Base-by-base conservation (phyloP, 2,329 filamentous ascomycete species). In the Exophiala xenobiotica region DNA sequence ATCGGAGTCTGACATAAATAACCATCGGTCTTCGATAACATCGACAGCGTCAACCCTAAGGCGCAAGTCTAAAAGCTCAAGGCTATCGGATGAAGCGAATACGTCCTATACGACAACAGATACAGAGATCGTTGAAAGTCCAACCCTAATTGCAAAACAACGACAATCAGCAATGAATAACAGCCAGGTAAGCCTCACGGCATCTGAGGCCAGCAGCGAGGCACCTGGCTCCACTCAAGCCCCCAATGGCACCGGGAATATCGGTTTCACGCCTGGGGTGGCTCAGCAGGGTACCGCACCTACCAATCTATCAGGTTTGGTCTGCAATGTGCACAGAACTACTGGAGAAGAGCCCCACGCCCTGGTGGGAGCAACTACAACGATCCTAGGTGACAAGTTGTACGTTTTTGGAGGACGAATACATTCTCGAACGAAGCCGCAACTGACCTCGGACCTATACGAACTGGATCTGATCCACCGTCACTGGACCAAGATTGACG, bases 371-470 rank as follows among this genome's bases (percentile, higher is more conserved):
- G 92, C 93, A 4, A 96, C 93, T 0, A 97, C 93, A 0, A 97
- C 93, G 0, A 88, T 97, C 41, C 71, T 99, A 1, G 93, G 92
- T 22, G 93, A 99, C 70, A 96, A 95, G 69, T 78, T 99, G 18
- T 99, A 96, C 68, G 91, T 97, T 3, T 99, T 97, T 74, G 93
- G 93, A 40, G 93, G 93, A 6, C 81, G 92, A 46, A 83, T 95
- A 61, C 73, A 97, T 45, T 96, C 93, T 11, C 78, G 90, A 60
- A 92, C 84, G 58, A 83, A 88, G 49, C 89, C 91, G 6, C 86
- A 89, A 44, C 74, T 99, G 55, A 96, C 91, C 0, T 86, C 90
- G 4, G 90, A 96, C 64, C 75, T 99, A 53, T 97, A 96, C 70
- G 92, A 97, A 68, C 75, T 99, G 49, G 92, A 99, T 68, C 78